Evolutionary conservation across 2,329 filamentous ascomycete genomes (phyloP).

Genomic region (Beauveria sp.): DNA sequence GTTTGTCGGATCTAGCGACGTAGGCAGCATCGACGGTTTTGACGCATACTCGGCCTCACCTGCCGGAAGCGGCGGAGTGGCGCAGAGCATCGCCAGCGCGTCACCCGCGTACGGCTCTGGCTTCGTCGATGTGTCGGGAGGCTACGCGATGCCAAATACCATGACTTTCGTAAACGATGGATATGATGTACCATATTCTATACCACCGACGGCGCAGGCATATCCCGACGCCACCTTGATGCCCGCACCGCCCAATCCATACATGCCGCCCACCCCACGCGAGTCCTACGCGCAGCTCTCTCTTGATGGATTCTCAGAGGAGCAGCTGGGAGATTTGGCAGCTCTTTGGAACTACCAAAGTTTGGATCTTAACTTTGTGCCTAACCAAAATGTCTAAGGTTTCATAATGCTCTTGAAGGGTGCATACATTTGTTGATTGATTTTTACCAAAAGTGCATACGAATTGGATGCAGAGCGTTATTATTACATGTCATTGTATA

Average conservation of each 20-base stretch:
- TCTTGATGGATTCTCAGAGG: conserved; percentile 24
- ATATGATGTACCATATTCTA: conserved; percentile 3
- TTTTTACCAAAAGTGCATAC: background rate
- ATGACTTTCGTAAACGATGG: background rate
- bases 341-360: conserved; percentile 27
- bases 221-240: background rate
- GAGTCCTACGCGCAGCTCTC: conserved; percentile 12
- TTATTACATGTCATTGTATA: background rate
- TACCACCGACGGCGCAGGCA: background rate
- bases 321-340: conserved; percentile 26
- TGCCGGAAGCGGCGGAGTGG: background rate
- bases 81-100: background rate
- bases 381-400: background rate
- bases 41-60: conserved; percentile 1
- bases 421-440: background rate
- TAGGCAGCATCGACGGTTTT: conserved; percentile 8
- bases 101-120: conserved; percentile 1
- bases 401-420: background rate
- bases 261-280: conserved; percentile 13
- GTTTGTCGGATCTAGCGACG: conserved; percentile 5
- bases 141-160: background rate
- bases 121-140: background rate
- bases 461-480: background rate
- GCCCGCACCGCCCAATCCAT: conserved; percentile 4
- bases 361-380: conserved; percentile 23